Percentiles rank a stretch among this genome's conserved stretches.
Conservation (phyloP, 805 yeast species). For the Dipodascus albidus region DNA sequence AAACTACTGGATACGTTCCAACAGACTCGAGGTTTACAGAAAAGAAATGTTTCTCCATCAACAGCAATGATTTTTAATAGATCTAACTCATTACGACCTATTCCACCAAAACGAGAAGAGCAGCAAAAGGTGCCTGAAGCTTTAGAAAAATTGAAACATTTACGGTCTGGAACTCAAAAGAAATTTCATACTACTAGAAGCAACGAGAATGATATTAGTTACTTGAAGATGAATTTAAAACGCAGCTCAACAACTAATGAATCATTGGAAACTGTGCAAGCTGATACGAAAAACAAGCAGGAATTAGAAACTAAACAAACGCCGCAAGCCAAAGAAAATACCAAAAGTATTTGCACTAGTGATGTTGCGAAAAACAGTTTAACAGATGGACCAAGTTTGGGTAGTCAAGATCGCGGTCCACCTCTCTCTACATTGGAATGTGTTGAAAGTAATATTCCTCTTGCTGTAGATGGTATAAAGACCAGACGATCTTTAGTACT, state of each 20-base stretch:
- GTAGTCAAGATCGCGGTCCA: neutral
- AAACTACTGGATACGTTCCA: neutral
- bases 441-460: neutral
- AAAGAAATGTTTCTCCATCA: neutral
- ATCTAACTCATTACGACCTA: slow-evolving; percentile 3
- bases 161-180: slow-evolving; percentile 12
- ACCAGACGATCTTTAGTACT: neutral
- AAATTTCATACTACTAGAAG: slow-evolving; percentile 10
- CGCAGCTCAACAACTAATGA: slow-evolving; percentile 14
- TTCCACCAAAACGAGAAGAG: slow-evolving; percentile 6
- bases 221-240: slow-evolving; percentile 13
- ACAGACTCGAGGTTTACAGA: neutral
- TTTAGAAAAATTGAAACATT: slow-evolving; percentile 9
- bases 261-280: slow-evolving; percentile 9
- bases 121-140: slow-evolving; percentile 12
- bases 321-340: neutral
- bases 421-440: neutral
- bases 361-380: neutral
- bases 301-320: neutral
- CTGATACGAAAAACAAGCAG: slow-evolving; percentile 11
- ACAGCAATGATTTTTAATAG: slow-evolving; percentile 6
- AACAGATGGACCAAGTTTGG: neutral
- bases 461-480: neutral
- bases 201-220: slow-evolving; percentile 10
- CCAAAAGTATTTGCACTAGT: neutral